Base-by-base conservation (phyloP, 1,284 basidiomycete species). In the Athelia sp. region DNA sequence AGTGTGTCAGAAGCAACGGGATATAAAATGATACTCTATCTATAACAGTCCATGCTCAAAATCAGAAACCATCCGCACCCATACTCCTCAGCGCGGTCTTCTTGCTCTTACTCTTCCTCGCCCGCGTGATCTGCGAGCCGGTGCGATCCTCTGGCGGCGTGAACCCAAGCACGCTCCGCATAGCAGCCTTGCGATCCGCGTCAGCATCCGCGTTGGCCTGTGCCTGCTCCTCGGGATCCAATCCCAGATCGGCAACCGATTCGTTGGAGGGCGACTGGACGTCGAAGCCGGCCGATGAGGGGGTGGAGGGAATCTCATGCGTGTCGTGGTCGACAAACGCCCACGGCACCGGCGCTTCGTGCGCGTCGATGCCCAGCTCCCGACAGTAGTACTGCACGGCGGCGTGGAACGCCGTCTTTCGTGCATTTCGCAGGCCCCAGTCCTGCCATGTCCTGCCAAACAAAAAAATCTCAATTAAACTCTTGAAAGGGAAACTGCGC, bases 401-500 rank as follows among this genome's bases (percentile, higher is more conserved):
- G 4, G 84, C 84, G 58, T 87, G 79, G 71, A 90, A 90, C 3
- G 86, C 83, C 2, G 87, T 88, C 58, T 76, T 79, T 44, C 85
- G 78, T 17, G 74, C 64, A 50, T 70, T 70, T 19, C 74, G 76
- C 22, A 83, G 64, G 29, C 78, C 76, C 86, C 85, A 89, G 62
- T 89, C 82, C 68, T 79, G 74, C 74, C 74, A 77, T 24, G 73
- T 77, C 21, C 73, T 74, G 34, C 46, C 29, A 35, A 29, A 13
- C 26, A 54, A 54, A 48, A n/a, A 34, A 22, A 43, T 21, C 62
- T 63, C 65, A 18, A 61, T 66, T 21, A 44, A n/a, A 18, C 43
- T 6, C 8, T 11, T 22, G 22, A n/a, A n/a, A n/a, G n/a, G n/a
- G 23, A 43, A 13, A n/a, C 13, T 34, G 15, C 19, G 38, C 44